A percentile compares a stretch with the other conserved stretches of the same genome.
Conservation (phyloP, 2,329 filamentous ascomycete species). For the Penicillium psychrosexuale region DNA sequence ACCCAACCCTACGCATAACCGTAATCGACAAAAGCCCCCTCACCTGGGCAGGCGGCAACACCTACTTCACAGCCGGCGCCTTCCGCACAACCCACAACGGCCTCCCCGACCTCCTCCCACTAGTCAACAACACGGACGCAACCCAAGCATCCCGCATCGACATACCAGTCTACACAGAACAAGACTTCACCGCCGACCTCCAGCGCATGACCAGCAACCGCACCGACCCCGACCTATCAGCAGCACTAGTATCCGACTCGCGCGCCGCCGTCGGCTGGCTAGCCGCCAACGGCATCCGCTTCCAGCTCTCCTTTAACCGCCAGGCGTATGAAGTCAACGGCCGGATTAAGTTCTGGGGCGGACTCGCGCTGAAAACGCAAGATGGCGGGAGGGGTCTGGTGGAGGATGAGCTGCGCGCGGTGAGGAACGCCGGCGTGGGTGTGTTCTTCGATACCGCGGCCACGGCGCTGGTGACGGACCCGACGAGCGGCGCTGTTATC, state of each 20-base stretch:
- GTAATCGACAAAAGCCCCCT: slow-evolving; percentile 60
- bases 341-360: slow-evolving; percentile 64
- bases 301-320: slow-evolving; percentile 61
- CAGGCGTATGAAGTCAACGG: slow-evolving; percentile 64
- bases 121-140: slow-evolving; percentile 58
- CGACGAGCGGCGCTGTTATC: not conserved
- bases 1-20: slow-evolving; percentile 41
- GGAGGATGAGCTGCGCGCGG: slow-evolving; percentile 47
- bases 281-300: slow-evolving; percentile 52
- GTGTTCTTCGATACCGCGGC: slow-evolving; percentile 42
- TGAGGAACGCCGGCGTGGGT: slow-evolving; percentile 43
- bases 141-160: slow-evolving; percentile 54
- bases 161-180: slow-evolving; percentile 54
- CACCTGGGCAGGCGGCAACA: slow-evolving; percentile 61
- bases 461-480: not conserved
- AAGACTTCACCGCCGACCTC: slow-evolving; percentile 57
- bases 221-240: slow-evolving; percentile 50
- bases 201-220: slow-evolving; percentile 55
- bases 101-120: slow-evolving; percentile 55
- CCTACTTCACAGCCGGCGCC: slow-evolving; percentile 64
- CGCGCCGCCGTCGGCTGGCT: slow-evolving; percentile 56
- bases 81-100: slow-evolving; percentile 58
- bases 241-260: slow-evolving; percentile 52
- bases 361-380: slow-evolving; percentile 57
- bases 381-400: slow-evolving; percentile 61